These are phyloP conservation scores for Saccharum spontaneum DNA, from an alignment of 176 grass and related monocot species.

Conservation along the genomic window DNA sequence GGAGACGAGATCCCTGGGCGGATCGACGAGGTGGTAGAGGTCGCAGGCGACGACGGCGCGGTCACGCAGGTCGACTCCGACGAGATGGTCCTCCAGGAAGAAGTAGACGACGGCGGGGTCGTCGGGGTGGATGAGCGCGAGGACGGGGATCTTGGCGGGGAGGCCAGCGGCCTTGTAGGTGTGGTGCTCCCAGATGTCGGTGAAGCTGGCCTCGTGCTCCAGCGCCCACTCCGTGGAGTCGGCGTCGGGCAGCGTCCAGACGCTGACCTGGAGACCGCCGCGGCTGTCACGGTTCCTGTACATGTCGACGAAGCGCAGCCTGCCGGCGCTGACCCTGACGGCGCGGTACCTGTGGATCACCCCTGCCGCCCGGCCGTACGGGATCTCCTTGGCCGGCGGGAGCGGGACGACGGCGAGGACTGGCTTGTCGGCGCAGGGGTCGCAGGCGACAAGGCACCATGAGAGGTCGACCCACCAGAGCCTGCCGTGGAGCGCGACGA, in stretches of 20 bases:
- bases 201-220: slow-evolving; percentile 1
- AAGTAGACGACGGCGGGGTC: not conserved
- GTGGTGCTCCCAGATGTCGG: not conserved
- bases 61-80: not conserved
- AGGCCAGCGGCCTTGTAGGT: not conserved
- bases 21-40: not conserved
- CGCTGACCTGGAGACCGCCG: not conserved
- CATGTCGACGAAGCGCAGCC: slow-evolving; percentile 9
- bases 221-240: not conserved
- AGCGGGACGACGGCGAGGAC: not conserved
- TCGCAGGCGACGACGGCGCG: not conserved
- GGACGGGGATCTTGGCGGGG: not conserved
- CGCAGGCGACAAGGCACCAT: not conserved
- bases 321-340: not conserved
- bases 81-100: not conserved
- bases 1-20: not conserved
- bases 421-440: not conserved
- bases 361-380: not conserved
- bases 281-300: not conserved
- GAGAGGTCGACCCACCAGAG: slow-evolving; percentile 1
- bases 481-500: not conserved
- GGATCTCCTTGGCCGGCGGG: not conserved
- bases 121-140: not conserved
- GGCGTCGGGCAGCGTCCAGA: not conserved
- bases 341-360: not conserved